Conservation (phyloP, 2,329 filamentous ascomycete species). For the Phialophora expanda region DNA sequence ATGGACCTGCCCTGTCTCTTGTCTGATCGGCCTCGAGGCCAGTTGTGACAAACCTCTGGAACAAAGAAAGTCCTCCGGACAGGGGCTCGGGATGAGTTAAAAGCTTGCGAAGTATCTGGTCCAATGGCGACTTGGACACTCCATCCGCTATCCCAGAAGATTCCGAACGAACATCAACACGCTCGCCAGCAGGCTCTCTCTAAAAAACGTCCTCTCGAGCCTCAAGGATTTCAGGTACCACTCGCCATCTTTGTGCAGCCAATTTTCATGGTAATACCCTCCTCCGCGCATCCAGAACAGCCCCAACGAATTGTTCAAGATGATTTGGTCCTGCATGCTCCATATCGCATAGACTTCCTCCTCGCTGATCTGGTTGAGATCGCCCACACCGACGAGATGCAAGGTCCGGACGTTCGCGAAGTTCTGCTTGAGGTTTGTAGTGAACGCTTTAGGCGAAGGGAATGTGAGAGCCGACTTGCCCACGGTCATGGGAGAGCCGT, state of each 20-base stretch:
- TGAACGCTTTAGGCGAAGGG: not conserved
- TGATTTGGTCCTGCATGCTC: slow-evolving; percentile 9
- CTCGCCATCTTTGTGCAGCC: not conserved
- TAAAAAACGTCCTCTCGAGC: not conserved
- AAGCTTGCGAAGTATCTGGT: too few relatives aligned
- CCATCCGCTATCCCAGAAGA: too few relatives aligned
- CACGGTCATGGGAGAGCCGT: not conserved
- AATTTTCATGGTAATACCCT: slow-evolving; percentile 10
- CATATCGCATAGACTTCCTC: slow-evolving; percentile 7
- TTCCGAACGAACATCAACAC: too few relatives aligned
- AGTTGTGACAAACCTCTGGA: too few relatives aligned
- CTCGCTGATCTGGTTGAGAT: not conserved
- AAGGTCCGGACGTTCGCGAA: slow-evolving; percentile 1
- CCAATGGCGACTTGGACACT: too few relatives aligned
- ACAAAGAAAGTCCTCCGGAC: too few relatives aligned
- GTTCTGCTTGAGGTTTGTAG: not conserved
- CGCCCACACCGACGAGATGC: slow-evolving; percentile 6
- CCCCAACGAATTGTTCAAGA: not conserved
- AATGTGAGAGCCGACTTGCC: not conserved
- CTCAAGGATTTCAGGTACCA: slow-evolving; percentile 1
- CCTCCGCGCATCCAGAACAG: not conserved
- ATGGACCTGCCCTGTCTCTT: not conserved
- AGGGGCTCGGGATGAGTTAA: too few relatives aligned
- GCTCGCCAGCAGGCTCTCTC: too few relatives aligned
- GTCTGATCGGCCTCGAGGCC: too few relatives aligned